A percentile compares a stretch with the other conserved stretches of the same genome.
phyloP scores from a whole-genome alignment of 164 flowering plant species.

The Aristolochia californica region DNA sequence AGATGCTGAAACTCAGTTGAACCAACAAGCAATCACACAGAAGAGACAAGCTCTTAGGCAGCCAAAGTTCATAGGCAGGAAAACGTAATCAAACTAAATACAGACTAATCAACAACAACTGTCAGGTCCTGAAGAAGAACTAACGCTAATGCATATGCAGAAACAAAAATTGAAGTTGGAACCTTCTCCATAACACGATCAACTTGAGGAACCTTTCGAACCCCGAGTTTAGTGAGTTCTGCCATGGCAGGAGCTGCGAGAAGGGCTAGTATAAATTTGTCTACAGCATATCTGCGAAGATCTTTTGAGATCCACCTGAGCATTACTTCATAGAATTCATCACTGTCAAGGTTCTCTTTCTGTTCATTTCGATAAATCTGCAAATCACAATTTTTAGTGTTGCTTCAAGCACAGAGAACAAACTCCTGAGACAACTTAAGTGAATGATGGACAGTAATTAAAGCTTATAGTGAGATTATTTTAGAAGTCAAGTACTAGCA shows the following conservation, averaged over 20 bases:
- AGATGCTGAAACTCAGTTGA: too few species aligned
- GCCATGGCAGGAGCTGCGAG: slow-evolving; percentile 6
- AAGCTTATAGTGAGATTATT: background rate
- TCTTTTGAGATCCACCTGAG: slow-evolving; percentile 5
- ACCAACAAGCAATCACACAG: too few species aligned
- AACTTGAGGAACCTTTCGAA: background rate
- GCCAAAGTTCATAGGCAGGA: too few species aligned
- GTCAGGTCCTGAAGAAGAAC: slow-evolving; percentile 10
- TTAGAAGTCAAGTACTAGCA: too few species aligned
- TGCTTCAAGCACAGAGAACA: background rate
- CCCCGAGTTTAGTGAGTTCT: background rate
- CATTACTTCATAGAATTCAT: slow-evolving; percentile 5
- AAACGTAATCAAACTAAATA: too few species aligned
- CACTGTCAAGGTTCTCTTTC: slow-evolving; percentile 2
- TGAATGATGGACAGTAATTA: background rate
- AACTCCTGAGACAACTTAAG: background rate
- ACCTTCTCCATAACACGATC: slow-evolving; percentile 3
- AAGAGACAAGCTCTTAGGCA: too few species aligned
- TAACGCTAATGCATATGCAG: slow-evolving; percentile 3
- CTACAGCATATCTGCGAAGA: background rate
- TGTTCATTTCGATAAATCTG: background rate
- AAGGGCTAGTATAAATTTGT: slow-evolving; percentile 8
- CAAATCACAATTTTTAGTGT: background rate
- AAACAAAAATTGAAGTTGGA: slow-evolving; percentile 6
- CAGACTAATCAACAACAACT: background rate